Conservation (phyloP, 208 protist species). For the Leishmania tropica region DNA sequence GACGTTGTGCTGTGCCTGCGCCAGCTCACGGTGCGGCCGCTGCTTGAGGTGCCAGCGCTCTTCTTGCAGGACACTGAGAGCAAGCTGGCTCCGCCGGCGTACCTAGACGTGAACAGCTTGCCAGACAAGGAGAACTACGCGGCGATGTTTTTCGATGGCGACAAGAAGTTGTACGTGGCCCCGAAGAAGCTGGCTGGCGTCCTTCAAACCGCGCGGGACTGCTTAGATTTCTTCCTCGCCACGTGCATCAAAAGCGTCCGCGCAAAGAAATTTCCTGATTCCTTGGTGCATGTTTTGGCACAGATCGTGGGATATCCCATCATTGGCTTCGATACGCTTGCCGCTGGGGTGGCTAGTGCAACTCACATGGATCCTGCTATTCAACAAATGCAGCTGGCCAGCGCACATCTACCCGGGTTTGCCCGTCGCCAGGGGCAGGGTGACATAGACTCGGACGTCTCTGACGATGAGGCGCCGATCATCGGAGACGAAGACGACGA, state of each 20-base stretch:
- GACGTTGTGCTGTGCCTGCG: slow-evolving; percentile 77
- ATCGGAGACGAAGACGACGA: slow-evolving; percentile 41
- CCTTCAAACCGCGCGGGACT: slow-evolving; percentile 66
- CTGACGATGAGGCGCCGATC: slow-evolving; percentile 28
- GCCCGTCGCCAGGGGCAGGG: slow-evolving; percentile 25
- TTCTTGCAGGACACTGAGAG: slow-evolving; percentile 64
- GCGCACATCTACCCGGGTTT: slow-evolving; percentile 37
- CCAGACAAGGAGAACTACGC: slow-evolving; percentile 52
- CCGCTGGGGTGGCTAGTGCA: neutral
- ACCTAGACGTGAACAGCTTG: slow-evolving; percentile 39
- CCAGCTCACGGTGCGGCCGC: slow-evolving; percentile 64
- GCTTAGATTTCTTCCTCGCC: slow-evolving; percentile 89
- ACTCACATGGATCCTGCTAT: slow-evolving; percentile 25
- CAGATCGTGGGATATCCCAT: slow-evolving; percentile 70
- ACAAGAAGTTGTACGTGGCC: slow-evolving; percentile 82
- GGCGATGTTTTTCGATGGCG: slow-evolving; percentile 81
- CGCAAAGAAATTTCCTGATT: slow-evolving; percentile 72
- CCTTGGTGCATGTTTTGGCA: slow-evolving; percentile 52
- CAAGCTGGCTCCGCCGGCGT: slow-evolving; percentile 53
- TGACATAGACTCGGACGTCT: slow-evolving; percentile 27
- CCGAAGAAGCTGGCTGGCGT: slow-evolving; percentile 45
- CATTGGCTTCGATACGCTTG: slow-evolving; percentile 14
- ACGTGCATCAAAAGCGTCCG: slow-evolving; percentile 76
- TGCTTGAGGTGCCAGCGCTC: slow-evolving; percentile 47
- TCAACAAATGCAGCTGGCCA: slow-evolving; percentile 20